A percentile compares a stretch with the other conserved stretches of the same genome.
These are phyloP conservation scores for Aspergillus fijiensis DNA, from an alignment of 2,329 filamentous ascomycete species.

Conservation along the genomic window DNA sequence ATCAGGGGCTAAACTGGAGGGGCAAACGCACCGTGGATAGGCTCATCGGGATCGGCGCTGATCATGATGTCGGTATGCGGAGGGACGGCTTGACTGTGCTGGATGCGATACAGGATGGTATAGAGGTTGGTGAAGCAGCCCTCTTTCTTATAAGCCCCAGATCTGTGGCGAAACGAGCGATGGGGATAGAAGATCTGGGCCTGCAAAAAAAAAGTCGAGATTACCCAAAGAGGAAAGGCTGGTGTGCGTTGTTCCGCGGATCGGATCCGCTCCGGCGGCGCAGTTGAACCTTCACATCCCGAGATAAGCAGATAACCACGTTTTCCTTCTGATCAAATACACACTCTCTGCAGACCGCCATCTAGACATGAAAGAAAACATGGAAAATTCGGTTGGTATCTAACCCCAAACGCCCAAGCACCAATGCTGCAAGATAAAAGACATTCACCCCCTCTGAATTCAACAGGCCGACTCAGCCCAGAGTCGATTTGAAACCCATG, in stretches of 20 bases:
- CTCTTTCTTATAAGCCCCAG: conserved; percentile 12
- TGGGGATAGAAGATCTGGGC: conserved; percentile 19
- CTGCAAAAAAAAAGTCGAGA: conserved; percentile 31
- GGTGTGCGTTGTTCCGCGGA: conserved; percentile 28
- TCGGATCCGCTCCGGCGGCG: conserved; percentile 20
- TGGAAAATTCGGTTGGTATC: conserved; percentile 1
- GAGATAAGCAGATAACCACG: conserved; percentile 1
- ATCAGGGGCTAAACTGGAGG: conserved; percentile 16
- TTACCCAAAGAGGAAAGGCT: conserved; percentile 35
- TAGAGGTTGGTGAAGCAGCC: neutral
- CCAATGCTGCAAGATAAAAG: conserved; percentile 1
- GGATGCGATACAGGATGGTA: conserved; percentile 1
- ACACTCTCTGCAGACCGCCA: no score
- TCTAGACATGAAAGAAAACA: no score
- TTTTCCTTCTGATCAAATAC: no score
- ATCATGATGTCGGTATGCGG: conserved; percentile 30
- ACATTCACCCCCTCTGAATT: neutral
- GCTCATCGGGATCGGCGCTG: conserved; percentile 35
- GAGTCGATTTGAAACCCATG: conserved; percentile 82
- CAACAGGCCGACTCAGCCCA: conserved; percentile 49
- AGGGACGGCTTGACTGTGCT: conserved; percentile 2
- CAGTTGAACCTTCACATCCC: neutral
- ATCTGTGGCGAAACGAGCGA: conserved; percentile 19
- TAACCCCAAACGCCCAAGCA: conserved; percentile 18
- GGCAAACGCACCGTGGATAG: conserved; percentile 37